Base-by-base conservation (phyloP, 176 grass and related monocot species). In the Sorghum bicolor region DNA sequence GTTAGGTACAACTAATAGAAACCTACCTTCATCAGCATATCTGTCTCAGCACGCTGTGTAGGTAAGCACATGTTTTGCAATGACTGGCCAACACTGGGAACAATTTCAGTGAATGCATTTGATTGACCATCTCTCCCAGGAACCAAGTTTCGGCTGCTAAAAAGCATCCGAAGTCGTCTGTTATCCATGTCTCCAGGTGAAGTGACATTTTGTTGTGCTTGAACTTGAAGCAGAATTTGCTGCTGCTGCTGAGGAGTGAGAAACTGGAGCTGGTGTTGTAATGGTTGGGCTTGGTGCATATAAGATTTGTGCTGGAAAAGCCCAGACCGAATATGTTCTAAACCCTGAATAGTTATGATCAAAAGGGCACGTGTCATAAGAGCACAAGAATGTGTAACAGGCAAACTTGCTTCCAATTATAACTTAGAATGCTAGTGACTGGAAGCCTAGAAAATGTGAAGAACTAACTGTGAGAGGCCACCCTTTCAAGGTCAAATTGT, bases 401-500 rank as follows among this genome's bases (percentile, higher is more conserved):
- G 29, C 8, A 69, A 68, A 80, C 41, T 87, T 76, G 29, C 43
- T 76, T 24, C 30, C 36, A 82, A 70, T 25, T 74, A 80, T 32
- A 76, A 52, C 29, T 84, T 83, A 80, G 52, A 86, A 48, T 75
- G 38, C 8, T 25, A 63, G 15, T 80, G 17, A 64, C 55, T 29
- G 60, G 79, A 88, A 58, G 20, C 55, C 55, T 58, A 58, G 22
- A 58, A 44, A 8, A 86, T 62, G 65, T 80, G 34, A 76, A 87
- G 28, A 72, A 83, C 83, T 86, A 77, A 90, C 86, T 19, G 88
- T 84, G 55, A 94, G 86, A 43, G 92, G 92, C 92, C 92, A 90
- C 77, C 92, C 92, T 94, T 94, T 94, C 88, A 94, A 83, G 57
- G 88, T 94, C 92, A 94, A 86, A 88, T 84, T 94, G 83, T 83